Conservation (phyloP, 1,284 basidiomycete species). For the Melampsora abietis-canadensis region DNA sequence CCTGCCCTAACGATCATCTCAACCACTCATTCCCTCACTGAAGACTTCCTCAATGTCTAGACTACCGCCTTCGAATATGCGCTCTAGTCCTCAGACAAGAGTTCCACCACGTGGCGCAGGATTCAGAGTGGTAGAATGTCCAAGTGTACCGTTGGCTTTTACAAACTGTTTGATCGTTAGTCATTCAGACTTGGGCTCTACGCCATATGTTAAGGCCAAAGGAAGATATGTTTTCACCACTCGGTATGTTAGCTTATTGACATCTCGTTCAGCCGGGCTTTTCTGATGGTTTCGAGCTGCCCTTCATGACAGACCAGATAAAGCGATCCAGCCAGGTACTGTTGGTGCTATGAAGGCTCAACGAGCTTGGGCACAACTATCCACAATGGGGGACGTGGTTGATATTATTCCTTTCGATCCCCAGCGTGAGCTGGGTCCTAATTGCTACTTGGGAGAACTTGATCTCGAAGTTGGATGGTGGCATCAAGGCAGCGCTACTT, state of each 20-base stretch:
- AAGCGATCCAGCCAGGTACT: constrained; percentile 49
- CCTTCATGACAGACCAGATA: constrained; percentile 46
- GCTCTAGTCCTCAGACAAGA: neutral
- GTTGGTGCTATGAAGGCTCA: constrained; percentile 62
- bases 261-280: constrained; percentile 64
- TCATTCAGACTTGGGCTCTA: constrained; percentile 18
- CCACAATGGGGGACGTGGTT: constrained; percentile 70
- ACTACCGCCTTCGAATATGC: constrained; percentile 18
- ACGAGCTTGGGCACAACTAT: constrained; percentile 72
- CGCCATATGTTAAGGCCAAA: constrained; percentile 63
- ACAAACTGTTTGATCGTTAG: constrained; percentile 42
- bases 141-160: constrained; percentile 39
- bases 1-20: no score
- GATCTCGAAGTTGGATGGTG: constrained; percentile 63
- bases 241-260: constrained; percentile 61
- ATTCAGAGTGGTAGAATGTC: constrained; percentile 39
- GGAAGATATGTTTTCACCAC: constrained; percentile 67
- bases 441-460: constrained; percentile 69
- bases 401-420: constrained; percentile 65
- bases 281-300: constrained; percentile 60
- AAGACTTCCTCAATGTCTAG: constrained; percentile 18
- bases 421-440: constrained; percentile 61
- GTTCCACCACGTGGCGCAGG: neutral
- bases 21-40: no score
- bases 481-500: constrained; percentile 11